Percentiles rank a stretch among this genome's conserved stretches.
phyloP scores from a whole-genome alignment of 768 basidiomycete genomes.

The Tulasnella sp. region DNA sequence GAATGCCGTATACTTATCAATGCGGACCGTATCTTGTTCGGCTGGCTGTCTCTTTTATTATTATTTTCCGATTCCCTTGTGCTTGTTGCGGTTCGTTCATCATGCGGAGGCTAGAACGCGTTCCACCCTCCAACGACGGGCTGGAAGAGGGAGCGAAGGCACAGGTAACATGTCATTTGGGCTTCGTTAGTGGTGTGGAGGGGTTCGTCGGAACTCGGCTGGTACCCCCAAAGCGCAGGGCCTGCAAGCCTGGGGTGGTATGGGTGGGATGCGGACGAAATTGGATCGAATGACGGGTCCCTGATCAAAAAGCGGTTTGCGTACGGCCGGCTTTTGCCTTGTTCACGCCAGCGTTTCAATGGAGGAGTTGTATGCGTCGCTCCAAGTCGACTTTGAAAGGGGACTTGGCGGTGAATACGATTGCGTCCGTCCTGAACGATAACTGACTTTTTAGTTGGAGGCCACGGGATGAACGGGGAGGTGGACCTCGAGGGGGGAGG shows the following conservation, averaged over 20 bases:
- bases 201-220: constrained; percentile 6
- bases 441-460: background rate
- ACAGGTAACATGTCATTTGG: background rate
- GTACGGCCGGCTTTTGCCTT: background rate
- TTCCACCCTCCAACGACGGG: background rate
- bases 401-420: too few relatives aligned
- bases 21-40: too few relatives aligned
- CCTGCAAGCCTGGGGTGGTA: background rate
- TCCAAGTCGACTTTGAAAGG: background rate
- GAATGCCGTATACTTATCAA: background rate
- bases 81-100: background rate
- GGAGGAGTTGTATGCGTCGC: too few relatives aligned
- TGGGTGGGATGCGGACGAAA: constrained; percentile 8
- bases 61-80: background rate
- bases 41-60: background rate
- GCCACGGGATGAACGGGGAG: background rate
- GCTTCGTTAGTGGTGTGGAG: background rate
- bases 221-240: background rate
- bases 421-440: too few relatives aligned
- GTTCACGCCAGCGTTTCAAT: too few relatives aligned
- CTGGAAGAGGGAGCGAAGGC: background rate
- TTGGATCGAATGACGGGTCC: constrained; percentile 11
- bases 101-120: background rate
- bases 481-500: background rate
- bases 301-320: background rate